Base-by-base conservation (phyloP, 805 yeast genomes). In the Pichia cabralensis region DNA sequence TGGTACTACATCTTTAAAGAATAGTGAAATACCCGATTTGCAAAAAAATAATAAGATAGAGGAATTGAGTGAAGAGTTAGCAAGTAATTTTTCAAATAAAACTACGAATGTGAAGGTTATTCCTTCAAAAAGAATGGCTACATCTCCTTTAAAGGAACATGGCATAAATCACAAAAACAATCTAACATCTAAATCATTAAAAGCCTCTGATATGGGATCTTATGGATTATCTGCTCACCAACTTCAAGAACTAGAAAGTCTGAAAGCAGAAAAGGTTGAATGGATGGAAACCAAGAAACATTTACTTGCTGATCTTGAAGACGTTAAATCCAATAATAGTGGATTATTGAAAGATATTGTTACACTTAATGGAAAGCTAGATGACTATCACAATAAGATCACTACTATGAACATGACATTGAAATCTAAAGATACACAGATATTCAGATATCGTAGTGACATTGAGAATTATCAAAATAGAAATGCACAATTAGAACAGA, bases 391-490 rank as follows among this genome's bases (percentile, higher is more conserved):
- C 41, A 71, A 67, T 30, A 76, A 73, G 32, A 65, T 67, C 31
- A 71, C 77, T 3, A 64, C 62, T 26, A 64, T 68, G 31, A 59
- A 60, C 28, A 60, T 78, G 45, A 60, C 67, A 35, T 50, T 72
- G 17, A 79, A 79, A 51, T 76, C 82, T 22, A 76, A 74, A 43
- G 92, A 82, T 31, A 73, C 83, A 0, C 85, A 78, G 49, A 53
- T 82, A 8, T 61, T 67, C 28, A 59, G 92, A 28, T 57, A 74
- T 17, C 69, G 62, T 27, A 68, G 74, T 30, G 92, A 83, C 47
- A 53, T 76, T 31, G 85, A 78, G 29, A 67, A 63, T 28, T 63
- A 77, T 4, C 70, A 67, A 34, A 52, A 65, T n/a, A 67, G 67
- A 44, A 64, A 72, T 10, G 50, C 64, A 4, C 40, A 45, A 15